A percentile compares a stretch with the other conserved stretches of the same genome.
These are phyloP conservation scores for Monilinia fructigena DNA, from an alignment of 2,329 filamentous ascomycete species.

Conservation along the genomic window DNA sequence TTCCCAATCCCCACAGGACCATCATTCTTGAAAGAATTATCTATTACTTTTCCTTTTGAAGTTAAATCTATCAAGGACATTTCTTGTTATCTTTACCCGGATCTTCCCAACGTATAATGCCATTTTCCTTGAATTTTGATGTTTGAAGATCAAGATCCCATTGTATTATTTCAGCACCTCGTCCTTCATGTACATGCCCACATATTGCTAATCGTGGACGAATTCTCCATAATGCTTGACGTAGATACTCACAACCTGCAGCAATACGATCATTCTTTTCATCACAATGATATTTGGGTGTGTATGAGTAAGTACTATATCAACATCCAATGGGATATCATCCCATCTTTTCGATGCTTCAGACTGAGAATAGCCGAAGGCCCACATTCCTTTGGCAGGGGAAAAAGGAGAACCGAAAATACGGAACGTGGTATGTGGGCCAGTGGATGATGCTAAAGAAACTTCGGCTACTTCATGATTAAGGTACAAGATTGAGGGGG, in stretches of 20 bases:
- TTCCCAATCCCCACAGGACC: slow-evolving; percentile 30
- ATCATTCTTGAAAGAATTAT: slow-evolving; percentile 48
- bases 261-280: slow-evolving; percentile 43
- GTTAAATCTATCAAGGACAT: slow-evolving; percentile 63
- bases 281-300: slow-evolving; percentile 61
- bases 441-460: slow-evolving; percentile 52
- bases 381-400: slow-evolving; percentile 58
- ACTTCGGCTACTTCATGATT: slow-evolving; percentile 56
- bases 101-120: slow-evolving; percentile 55
- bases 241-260: slow-evolving; percentile 60
- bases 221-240: slow-evolving; percentile 56
- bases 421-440: slow-evolving; percentile 59
- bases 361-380: slow-evolving; percentile 59
- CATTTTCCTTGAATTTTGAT: slow-evolving; percentile 48
- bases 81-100: slow-evolving; percentile 56
- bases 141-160: slow-evolving; percentile 53
- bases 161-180: slow-evolving; percentile 60
- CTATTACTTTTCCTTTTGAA: slow-evolving; percentile 39
- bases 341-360: slow-evolving; percentile 54
- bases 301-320: slow-evolving; percentile 70
- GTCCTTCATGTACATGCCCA: slow-evolving; percentile 69
- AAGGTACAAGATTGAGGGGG: slow-evolving; percentile 62
- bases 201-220: slow-evolving; percentile 65
- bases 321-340: slow-evolving; percentile 57
- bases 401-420: slow-evolving; percentile 72